Conservation (phyloP, 352 stramenopile genomes). For the Phytophthora pistaciae region DNA sequence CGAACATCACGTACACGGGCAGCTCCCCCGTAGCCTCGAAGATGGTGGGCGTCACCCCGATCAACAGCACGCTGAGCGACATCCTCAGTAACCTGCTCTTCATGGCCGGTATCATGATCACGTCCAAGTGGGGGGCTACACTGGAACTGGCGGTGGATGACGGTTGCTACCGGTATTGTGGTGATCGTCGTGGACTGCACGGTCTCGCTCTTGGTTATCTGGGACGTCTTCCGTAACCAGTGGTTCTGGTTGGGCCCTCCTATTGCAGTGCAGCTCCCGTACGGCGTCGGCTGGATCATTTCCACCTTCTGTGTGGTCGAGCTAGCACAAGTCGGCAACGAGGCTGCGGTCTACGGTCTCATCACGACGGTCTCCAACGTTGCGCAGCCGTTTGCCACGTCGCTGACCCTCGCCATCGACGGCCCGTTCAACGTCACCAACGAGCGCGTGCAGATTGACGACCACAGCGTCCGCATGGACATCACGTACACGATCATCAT, state of each 20-base stretch:
- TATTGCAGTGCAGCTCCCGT: constrained; percentile 19
- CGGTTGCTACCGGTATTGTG: constrained; percentile 24
- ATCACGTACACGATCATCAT: constrained; percentile 19
- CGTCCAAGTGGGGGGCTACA: constrained; percentile 40
- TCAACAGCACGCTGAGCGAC: constrained; percentile 35
- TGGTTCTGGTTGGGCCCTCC: constrained; percentile 23
- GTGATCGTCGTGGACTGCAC: constrained; percentile 27
- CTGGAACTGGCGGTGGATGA: constrained; percentile 50
- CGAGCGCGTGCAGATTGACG: constrained; percentile 10
- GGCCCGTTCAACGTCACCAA: constrained; percentile 16
- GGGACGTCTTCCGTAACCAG: constrained; percentile 15
- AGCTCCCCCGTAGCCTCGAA: constrained; percentile 21
- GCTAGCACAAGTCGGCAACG: constrained; percentile 37
- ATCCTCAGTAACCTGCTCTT: constrained; percentile 43
- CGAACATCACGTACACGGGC: constrained; percentile 32
- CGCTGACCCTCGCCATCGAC: constrained; percentile 18
- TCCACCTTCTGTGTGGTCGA: constrained; percentile 33
- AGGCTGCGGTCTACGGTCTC: constrained; percentile 38
- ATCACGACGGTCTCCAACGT: constrained; percentile 38
- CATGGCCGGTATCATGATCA: constrained; percentile 35
- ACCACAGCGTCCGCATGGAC: constrained; percentile 7
- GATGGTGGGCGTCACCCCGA: constrained; percentile 34
- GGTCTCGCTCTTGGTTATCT: constrained; percentile 11
- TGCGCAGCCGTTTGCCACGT: constrained; percentile 8
- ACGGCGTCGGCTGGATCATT: constrained; percentile 37